Base-by-base conservation (phyloP, 805 yeast species). In the Kodamaea nitidulidarum region DNA sequence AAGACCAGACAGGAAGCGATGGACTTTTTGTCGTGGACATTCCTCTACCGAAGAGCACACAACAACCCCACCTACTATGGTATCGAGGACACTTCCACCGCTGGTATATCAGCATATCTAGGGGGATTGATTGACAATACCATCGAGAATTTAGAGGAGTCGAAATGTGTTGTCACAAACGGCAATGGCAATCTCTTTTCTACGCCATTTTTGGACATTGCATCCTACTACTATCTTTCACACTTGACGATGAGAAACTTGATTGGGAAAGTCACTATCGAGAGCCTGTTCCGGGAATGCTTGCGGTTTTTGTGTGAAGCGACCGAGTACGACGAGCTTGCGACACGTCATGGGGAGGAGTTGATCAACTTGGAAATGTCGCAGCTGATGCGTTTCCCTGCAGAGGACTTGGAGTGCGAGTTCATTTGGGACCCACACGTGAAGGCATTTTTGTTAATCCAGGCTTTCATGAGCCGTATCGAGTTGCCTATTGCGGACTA, bases 401-500 rank as follows among this genome's bases (percentile, higher is more conserved):
- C 79, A 3, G 77, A 73, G 45, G 81, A 76, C 49, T 56, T 77
- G 48, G 68, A 71, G n/a, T 65, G 70, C 40, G 81, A 77, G 45
- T 73, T 74, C 45, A 80, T 87, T 61, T 87, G 93, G 81, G 95
- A 88, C 55, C 93, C 95, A 4, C 95, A 85, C 56, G 85, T 85
- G 47, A 85, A 85, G 56, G 79, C 88, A 2, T 85, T 73, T 50
- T 63, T 85, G 44, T 69, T 85, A 48, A 55, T 84, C 7, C 93
- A 85, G 55, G 90, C 91, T 0, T 81, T 72, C 50, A 76, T 85
- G 74, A 65, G 76, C 26, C 64, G 88, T 35, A 67, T 78, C 4
- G 93, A 86, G 43, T 67, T 93, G 35, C 98, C 98, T 2, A 86
- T 93, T 53, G 95, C 95, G 0, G 99, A 93, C 68, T 93, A 93